Evolutionary conservation across 2,329 filamentous ascomycete species (phyloP), one percentile per base, ranked within the genome.

Genomic region (Tolypocladium nubicola): DNA sequence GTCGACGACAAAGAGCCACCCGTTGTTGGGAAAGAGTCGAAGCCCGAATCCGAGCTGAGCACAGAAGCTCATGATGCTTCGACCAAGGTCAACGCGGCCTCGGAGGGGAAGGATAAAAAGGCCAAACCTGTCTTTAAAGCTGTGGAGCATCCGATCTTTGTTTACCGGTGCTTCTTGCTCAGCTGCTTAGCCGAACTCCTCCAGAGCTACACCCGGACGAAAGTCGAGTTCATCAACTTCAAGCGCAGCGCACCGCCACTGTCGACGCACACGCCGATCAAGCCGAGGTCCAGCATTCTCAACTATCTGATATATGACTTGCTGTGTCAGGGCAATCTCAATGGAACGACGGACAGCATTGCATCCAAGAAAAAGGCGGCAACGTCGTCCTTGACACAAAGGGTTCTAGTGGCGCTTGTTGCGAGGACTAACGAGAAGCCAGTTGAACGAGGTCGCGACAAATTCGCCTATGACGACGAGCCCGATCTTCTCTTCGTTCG

Each of bases 161-260:
- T 97, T 56, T 99, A 97, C 68, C 85, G 94, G 53, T 97, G 93
- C 75, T 97, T 97, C 76, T 76, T 99, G 55, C 81, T 99, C 38
- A 91, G 94, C 68, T 96, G 92, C 66, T 77, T 99, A 43, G 87
- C 90, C 0, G 94, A 99, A 71, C 82, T 99, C 16, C 78, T 99
- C 16, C 86, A 89, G 58, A 95, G 88, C 66, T 99, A 97, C 75
- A 96, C 91, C 64, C 86, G 91, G 56, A 90, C 91, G 10, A 99
- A 99, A 78, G 84, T 99, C 49, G 95, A 99, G 69, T 97, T 99
- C 69, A 97, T 99, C 76, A 97, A 97, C 71, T 99, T 97, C 75
- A 97, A 95, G 63, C 87, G 93, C 60, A 96, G 92, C 67, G 87
- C 90, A 8, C 89, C 91, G 56, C 90, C 93, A 52, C 81, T 90